Evolutionary conservation across 805 yeast genomes (phyloP).

Genomic region (Wickerhamomyces alni): DNA sequence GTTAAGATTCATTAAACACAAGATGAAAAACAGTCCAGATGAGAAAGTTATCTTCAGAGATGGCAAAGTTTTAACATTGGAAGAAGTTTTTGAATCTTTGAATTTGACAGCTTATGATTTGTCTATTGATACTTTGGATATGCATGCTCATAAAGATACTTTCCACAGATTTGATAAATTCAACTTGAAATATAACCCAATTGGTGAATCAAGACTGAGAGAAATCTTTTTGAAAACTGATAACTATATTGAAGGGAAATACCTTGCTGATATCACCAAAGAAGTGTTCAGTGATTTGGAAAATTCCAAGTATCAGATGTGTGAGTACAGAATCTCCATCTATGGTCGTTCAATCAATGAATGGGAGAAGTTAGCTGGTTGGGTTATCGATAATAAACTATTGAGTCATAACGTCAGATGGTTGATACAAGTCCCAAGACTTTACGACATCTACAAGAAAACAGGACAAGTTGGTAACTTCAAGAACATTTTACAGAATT

Average conservation of each 20-base stretch:
- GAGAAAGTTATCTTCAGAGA: constrained; percentile 94
- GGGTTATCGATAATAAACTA: constrained; percentile 92
- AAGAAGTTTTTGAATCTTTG: constrained; percentile 87
- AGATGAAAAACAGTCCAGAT: constrained; percentile 78
- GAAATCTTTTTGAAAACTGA: constrained; percentile 96
- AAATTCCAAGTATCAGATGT: constrained; percentile 94
- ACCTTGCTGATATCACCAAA: constrained; percentile 87
- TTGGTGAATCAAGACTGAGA: constrained; percentile 95
- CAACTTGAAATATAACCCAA: constrained; percentile 94
- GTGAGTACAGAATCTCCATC: constrained; percentile 90
- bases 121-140: constrained; percentile 93
- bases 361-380: constrained; percentile 92
- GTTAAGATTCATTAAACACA: constrained; percentile 88
- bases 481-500: constrained; percentile 69
- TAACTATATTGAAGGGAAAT: constrained; percentile 81
- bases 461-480: constrained; percentile 64
- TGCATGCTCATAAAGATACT: constrained; percentile 99
- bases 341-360: constrained; percentile 88
- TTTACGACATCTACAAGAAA: constrained; percentile 83
- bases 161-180: constrained; percentile 98
- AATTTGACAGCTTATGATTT: constrained; percentile 90
- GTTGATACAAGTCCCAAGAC: constrained; percentile 92
- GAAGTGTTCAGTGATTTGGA: constrained; percentile 95
- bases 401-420: constrained; percentile 94
- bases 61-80: constrained; percentile 77